Base-by-base conservation (phyloP, 495 filamentous ascomycete species). In the Talaromyces trachyspermus region DNA sequence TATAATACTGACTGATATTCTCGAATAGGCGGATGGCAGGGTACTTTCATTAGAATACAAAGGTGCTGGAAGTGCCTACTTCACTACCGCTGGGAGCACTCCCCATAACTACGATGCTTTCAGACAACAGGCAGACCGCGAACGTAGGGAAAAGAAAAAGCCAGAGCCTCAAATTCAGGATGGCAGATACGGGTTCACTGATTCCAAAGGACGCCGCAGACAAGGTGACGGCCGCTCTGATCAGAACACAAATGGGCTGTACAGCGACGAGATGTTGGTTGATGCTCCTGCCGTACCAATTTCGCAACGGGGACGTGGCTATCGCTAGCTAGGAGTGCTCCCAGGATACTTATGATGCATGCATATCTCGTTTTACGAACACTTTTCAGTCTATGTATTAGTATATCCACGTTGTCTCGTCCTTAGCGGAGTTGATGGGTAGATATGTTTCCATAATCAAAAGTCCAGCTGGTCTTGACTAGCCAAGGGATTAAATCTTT, bases 1-100 rank as follows among this genome's bases (percentile, higher is more conserved):
- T n/a, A n/a, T n/a, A n/a, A n/a, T n/a, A 0, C 4, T 10, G 11
- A 23, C 9, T 9, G 8, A 20, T 22, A 17, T 4, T 19, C 35
- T 36, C 32, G n/a, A n/a, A 32, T 51, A 95, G 88, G 89, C 89
- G 45, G 89, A 95, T 53, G 88, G 90, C n/a, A 76, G 87, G 46
- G 57, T 88, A 9, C 73, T 98, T 5, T 76, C 81, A 37, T 80
- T 98, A 48, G 86, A 82, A 52, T 69, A 84, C 54, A 89, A 89
- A 49, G 58, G 70, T 10, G 61, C 69, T 14, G 69, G 70, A 14
- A 35, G 68, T 20, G 43, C 50, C 8, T 45, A 50, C 57, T 63
- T 64, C 39, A 55, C 64, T 18, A 60, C 59, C 8, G 37, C 59
- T n/a, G 43, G 48, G 7, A 61, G 55, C 18, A 48, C 60, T 10